Base-by-base conservation (phyloP, 345 rosid species). In the Brassica cretica region DNA sequence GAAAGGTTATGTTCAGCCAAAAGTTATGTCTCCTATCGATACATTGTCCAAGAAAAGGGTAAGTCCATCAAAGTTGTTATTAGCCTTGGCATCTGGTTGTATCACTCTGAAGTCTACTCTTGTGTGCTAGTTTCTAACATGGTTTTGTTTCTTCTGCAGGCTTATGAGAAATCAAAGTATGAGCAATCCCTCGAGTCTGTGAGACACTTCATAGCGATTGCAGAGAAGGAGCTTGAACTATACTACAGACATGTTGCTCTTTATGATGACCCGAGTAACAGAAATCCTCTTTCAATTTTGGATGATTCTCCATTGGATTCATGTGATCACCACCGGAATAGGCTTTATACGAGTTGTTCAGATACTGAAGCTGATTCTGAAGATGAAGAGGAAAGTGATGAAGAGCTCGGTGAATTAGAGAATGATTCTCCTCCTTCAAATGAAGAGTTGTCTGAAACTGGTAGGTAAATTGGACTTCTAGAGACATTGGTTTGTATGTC, bases 131-230 rank as follows among this genome's bases (percentile, higher is more conserved):
- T 10, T 41, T 3, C 49, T 41, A 41, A 46, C 16, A 12, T 46
- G 60, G 60, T 53, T 4, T 53, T 72, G 53, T 66, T 25, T 18
- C 63, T 75, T 37, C 83, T 83, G 64, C 83, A 93, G 94, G 98
- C 99, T 5, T 82, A 88, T 56, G 94, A 95, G 80, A 91, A 79
- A 78, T 93, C 94, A 1, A 95, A 91, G 83, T 95, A 89, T 4
- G 97, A 95, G 79, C 98, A 93, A 37, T 95, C 98, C 8, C 89
- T 93, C 3, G 98, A 93, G 63, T 87, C 96, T 0, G 92, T 95
- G 81, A 88, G 84, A 79, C 90, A 76, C 58, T 93, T 93, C 73
- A 93, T 93, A 60, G 87, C 91, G 3, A 82, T 91, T 73, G 86
- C 88, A 0, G 97, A 89, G 77, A 93, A 91, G 82, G 98, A 93